A percentile compares a stretch with the other conserved stretches of the same genome.
Evolutionary conservation across 2,329 filamentous ascomycete species (phyloP).

Genomic region (Fulvia fulva): DNA sequence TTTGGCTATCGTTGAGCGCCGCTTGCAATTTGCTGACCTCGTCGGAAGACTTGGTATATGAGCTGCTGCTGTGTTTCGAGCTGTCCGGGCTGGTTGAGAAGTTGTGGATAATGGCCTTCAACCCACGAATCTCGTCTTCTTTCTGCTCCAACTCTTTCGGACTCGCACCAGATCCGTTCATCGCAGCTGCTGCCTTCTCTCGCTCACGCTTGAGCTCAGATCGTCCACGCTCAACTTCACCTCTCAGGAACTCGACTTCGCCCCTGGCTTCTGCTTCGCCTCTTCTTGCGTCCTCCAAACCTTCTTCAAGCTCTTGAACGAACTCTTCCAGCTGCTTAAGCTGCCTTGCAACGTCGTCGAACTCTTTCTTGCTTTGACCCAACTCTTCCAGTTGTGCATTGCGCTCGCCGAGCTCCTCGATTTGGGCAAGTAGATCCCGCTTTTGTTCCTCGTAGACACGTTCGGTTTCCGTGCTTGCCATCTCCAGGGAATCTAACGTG

Average conservation of each 20-base stretch:
- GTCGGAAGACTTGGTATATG: constrained; percentile 33
- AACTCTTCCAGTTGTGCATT: constrained; percentile 81
- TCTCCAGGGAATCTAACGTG: constrained; percentile 92
- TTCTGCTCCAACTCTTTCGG: constrained; percentile 84
- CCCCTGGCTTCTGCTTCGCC: constrained; percentile 94
- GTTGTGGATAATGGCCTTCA: constrained; percentile 97
- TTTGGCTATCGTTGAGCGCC: constrained; percentile 67
- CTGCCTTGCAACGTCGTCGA: constrained; percentile 84
- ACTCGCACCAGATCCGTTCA: constrained; percentile 37
- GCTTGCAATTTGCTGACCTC: constrained; percentile 56
- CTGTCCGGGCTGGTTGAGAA: constrained; percentile 67
- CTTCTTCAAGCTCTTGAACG: constrained; percentile 94
- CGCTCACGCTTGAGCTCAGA: constrained; percentile 83
- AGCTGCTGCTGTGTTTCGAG: constrained; percentile 24
- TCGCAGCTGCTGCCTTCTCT: constrained; percentile 67
- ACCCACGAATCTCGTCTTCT: constrained; percentile 92
- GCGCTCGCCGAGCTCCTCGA: constrained; percentile 67
- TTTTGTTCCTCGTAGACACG: constrained; percentile 93
- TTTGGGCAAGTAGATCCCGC: constrained; percentile 76
- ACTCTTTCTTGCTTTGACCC: constrained; percentile 78
- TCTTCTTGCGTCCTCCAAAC: constrained; percentile 86
- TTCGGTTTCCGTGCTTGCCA: constrained; percentile 93
- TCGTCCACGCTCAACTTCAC: constrained; percentile 87
- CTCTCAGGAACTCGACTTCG: constrained; percentile 90
- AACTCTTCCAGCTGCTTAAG: constrained; percentile 93